Conservation (phyloP, 441 rosid species). For the Populus hybrid region DNA sequence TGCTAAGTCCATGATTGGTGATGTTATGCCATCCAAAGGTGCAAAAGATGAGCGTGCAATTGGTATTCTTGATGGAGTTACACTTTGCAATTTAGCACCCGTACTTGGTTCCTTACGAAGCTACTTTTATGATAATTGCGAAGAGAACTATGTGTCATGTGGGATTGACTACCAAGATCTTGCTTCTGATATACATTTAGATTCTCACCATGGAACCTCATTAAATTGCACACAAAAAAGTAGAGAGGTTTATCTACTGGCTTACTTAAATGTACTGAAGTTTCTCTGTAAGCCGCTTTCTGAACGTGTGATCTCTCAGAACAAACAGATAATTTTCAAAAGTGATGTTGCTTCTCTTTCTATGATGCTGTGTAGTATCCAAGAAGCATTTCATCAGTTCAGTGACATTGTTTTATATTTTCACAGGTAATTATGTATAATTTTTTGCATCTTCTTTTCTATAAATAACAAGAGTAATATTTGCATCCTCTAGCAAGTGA, state of each 20-base stretch:
- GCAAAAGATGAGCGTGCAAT: constrained; percentile 40
- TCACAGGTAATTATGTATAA: constrained; percentile 40
- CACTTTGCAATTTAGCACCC: constrained; percentile 41
- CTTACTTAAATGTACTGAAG: constrained; percentile 57
- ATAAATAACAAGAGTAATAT: not conserved
- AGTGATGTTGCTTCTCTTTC: constrained; percentile 37
- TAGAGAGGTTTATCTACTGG: constrained; percentile 34
- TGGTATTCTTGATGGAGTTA: constrained; percentile 41
- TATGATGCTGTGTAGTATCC: constrained; percentile 45
- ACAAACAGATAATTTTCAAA: constrained; percentile 51
- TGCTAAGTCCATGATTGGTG: constrained; percentile 34
- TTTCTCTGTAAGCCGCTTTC: constrained; percentile 87
- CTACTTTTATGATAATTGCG: constrained; percentile 36
- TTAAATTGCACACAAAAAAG: constrained; percentile 31
- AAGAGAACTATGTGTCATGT: constrained; percentile 22
- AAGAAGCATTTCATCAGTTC: constrained; percentile 56
- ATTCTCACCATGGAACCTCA: constrained; percentile 19
- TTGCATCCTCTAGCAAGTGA: constrained; percentile 12
- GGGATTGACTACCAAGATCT: constrained; percentile 23
- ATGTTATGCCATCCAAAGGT: constrained; percentile 29
- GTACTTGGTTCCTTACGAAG: constrained; percentile 40
- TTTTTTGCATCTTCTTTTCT: constrained; percentile 10
- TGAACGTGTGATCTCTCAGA: constrained; percentile 58
- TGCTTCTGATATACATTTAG: constrained; percentile 14
- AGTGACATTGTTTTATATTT: constrained; percentile 45